Base-by-base conservation (phyloP, 306 rosid species). In the Gynostemma pentaphyllum region DNA sequence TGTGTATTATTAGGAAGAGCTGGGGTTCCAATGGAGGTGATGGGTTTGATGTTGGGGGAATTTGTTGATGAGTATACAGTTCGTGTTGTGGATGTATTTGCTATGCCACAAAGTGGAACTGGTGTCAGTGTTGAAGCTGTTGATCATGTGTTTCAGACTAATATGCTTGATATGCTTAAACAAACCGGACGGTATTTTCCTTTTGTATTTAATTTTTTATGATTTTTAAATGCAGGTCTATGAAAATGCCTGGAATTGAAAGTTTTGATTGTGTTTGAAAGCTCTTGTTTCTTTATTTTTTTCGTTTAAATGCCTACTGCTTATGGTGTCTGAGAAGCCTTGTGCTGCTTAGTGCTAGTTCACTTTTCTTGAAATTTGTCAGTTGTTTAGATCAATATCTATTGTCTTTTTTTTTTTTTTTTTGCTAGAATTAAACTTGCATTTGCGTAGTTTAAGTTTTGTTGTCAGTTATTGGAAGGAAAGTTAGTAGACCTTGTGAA, bases 41-140 rank as follows among this genome's bases (percentile, higher is more conserved):
- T 91, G 98, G 98, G 98, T 7, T 75, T 91, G 89, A 88, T 91
- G 98, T 69, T 91, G 49, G 98, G 97, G 48, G 96, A 91, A 66
- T 91, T 91, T 64, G 92, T 88, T 16, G 98, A 91, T 40, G 96
- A 85, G 67, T 91, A 91, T 69, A 91, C 95, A 1, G 97, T 91
- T 3, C 95, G 95, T 1, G 97, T 87, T 40, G 96, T 91, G 2
- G 97, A 91, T 74, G 97, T 91, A 12, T 91, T 87, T 68, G 97
- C 97, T 0, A 91, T 91, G 97, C 97, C 97, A 0, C 97, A 91
- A 76, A 91, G 97, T 45, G 97, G 94, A 21, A 87, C 97, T 0
- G 97, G 96, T 52, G 97, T 90, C 66, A 90, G 97, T 45, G 97
- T 90, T 8, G 97, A 90, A 77, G 97, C 97, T 2, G 97, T 91